A percentile compares a stretch with the other conserved stretches of the same genome.
Evolutionary conservation across 2,329 filamentous ascomycete genomes (phyloP).

Genomic region (Chalaropsis ovoidea): DNA sequence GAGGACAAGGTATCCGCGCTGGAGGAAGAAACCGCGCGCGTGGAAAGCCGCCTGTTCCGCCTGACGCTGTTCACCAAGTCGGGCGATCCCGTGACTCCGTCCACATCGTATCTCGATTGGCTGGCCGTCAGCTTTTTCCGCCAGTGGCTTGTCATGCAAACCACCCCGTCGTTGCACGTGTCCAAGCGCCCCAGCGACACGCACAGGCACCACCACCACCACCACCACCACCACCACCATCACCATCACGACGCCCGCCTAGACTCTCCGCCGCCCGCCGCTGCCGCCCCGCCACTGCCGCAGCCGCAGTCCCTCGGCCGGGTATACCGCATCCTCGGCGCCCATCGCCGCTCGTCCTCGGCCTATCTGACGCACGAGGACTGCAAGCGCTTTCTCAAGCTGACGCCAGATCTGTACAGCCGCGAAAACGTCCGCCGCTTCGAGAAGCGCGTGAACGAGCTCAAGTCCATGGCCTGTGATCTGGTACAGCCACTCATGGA

Average conservation of each 20-base stretch:
- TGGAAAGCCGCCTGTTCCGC: conserved; percentile 74
- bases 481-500: conserved; percentile 77
- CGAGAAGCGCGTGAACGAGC: conserved; percentile 76
- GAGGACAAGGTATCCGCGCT: conserved; percentile 93
- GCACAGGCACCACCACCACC: no score
- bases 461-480: conserved; percentile 74
- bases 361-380: conserved; percentile 75
- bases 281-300: conserved; percentile 36
- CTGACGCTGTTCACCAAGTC: conserved; percentile 66
- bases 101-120: conserved; percentile 79
- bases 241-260: conserved; percentile 29
- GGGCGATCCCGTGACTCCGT: conserved; percentile 72
- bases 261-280: conserved; percentile 10
- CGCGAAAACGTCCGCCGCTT: conserved; percentile 78
- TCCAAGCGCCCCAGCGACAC: no score
- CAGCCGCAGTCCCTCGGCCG: conserved; percentile 46
- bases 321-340: conserved; percentile 67
- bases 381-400: conserved; percentile 79
- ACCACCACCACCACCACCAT: no score
- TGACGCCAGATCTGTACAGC: conserved; percentile 70
- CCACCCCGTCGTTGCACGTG: conserved; percentile 49
- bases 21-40: conserved; percentile 66
- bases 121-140: conserved; percentile 77
- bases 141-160: conserved; percentile 88
- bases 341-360: conserved; percentile 38